Conservation (phyloP, 2,329 filamentous ascomycete species). For the Neofusicoccum umdonicola region DNA sequence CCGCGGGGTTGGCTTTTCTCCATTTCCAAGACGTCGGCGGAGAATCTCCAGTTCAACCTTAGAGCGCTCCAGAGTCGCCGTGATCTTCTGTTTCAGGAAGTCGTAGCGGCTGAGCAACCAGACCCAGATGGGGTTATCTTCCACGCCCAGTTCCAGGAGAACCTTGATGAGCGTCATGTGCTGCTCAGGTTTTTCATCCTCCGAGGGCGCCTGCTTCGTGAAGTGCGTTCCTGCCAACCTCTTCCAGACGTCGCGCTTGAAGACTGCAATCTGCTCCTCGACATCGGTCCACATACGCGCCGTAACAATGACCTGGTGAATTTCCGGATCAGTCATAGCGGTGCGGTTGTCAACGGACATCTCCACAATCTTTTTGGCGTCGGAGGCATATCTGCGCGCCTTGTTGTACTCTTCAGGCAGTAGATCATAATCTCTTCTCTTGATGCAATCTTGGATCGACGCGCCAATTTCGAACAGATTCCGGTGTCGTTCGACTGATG, state of each 20-base stretch:
- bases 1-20: conserved; percentile 68
- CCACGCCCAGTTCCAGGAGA: conserved; percentile 87
- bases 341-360: conserved; percentile 49
- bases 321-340: conserved; percentile 70
- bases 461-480: conserved; percentile 79
- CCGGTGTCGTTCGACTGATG: conserved; percentile 73
- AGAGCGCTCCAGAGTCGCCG: conserved; percentile 75
- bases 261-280: conserved; percentile 76
- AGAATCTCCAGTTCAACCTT: conserved; percentile 91
- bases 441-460: conserved; percentile 77
- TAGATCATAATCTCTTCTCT: conserved; percentile 83
- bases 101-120: conserved; percentile 92
- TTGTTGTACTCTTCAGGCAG: conserved; percentile 83
- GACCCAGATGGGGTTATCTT: conserved; percentile 94
- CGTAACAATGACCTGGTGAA: conserved; percentile 83
- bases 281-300: conserved; percentile 95
- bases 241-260: conserved; percentile 89
- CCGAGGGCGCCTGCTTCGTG: conserved; percentile 45
- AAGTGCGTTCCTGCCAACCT: conserved; percentile 68
- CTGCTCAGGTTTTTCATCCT: conserved; percentile 64
- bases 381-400: conserved; percentile 78
- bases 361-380: conserved; percentile 68
- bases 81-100: conserved; percentile 82
- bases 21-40: conserved; percentile 73
- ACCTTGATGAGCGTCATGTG: conserved; percentile 89